Evolutionary conservation across 805 yeast genomes (phyloP).

Genomic region (Ogataea pini): DNA sequence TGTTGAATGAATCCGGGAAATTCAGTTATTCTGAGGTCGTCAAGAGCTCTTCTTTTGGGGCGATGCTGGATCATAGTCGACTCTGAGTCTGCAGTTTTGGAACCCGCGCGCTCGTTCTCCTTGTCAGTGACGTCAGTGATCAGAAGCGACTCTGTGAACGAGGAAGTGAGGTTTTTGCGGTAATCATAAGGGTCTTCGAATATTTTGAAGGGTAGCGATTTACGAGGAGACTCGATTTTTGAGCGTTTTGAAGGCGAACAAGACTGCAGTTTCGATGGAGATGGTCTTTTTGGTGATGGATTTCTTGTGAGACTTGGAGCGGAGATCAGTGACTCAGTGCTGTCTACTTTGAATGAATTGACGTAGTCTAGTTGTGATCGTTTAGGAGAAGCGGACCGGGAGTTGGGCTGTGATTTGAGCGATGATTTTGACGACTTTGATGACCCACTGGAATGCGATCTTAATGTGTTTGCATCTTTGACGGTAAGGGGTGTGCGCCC

Average conservation of each 20-base stretch:
- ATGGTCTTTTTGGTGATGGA: slow-evolving; percentile 17
- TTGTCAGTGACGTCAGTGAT: slow-evolving; percentile 14
- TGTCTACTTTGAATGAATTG: slow-evolving; percentile 12
- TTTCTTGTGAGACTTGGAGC: slow-evolving; percentile 8
- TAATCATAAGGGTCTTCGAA: slow-evolving; percentile 21
- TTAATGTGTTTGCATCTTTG: slow-evolving; percentile 14
- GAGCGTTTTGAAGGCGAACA: slow-evolving; percentile 19
- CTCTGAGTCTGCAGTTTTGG: not conserved
- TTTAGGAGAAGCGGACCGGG: slow-evolving; percentile 2
- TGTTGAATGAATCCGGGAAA: slow-evolving; percentile 24
- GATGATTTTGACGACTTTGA: slow-evolving; percentile 9
- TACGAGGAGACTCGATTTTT: slow-evolving; percentile 1
- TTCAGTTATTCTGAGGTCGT: slow-evolving; percentile 20
- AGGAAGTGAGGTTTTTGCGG: slow-evolving; percentile 11
- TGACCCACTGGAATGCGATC: slow-evolving; percentile 1
- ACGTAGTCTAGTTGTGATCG: slow-evolving; percentile 9
- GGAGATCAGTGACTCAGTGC: slow-evolving; percentile 13
- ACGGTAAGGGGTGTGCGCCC: slow-evolving; percentile 13
- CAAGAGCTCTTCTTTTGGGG: slow-evolving; percentile 9
- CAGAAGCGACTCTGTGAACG: slow-evolving; percentile 8
- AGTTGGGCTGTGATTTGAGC: slow-evolving; percentile 11
- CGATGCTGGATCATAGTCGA: not conserved
- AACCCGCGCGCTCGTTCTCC: slow-evolving; percentile 15
- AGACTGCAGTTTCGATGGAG: slow-evolving; percentile 9
- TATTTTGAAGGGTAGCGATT: slow-evolving; percentile 19